Evolutionary conservation across 371 early-diverging fungal species (phyloP), one percentile per base, ranked within the genome.

Genomic region (Synchytrium microbalum): DNA sequence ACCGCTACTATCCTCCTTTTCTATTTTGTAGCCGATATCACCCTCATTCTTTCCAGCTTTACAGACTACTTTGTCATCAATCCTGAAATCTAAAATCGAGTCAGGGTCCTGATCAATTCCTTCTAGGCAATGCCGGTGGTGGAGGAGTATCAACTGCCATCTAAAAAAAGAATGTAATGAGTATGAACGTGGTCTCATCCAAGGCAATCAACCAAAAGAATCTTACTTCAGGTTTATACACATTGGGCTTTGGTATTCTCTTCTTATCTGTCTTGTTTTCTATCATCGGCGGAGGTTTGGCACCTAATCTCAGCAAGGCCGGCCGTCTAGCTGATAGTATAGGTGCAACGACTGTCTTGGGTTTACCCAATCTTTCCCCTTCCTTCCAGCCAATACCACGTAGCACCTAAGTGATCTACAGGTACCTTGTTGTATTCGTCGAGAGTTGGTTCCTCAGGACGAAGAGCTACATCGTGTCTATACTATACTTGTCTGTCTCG

Each of bases 301-400:
- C 91, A 13, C 91, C 91, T 27, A 91, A 72, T 1, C 91, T 90
- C 3, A 91, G 69, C 16, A 89, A 70, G 31, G 81, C 81, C 53
- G 88, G 88, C 70, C 91, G 79, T 28, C 86, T 78, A 63, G 85
- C 79, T 27, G 60, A 52, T 19, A 72, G 61, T 55, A 77, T 69
- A n/a, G 79, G 76, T 10, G 73, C 67, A 29, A 38, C 69, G 53
- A 65, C 70, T 64, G 38, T 64, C 65, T 64, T 66, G 64, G 63
- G 74, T 69, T 73, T 78, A 23, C 89, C 89, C 24, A 88, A 80
- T 0, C 80, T 78, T 62, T 83, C 77, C 29, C 90, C 90, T 54
- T 88, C 87, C 52, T 78, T 84, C 93, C 94, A 95, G 0, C 96
- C 96, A 86, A 96, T 89, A 0, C 95, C 93, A 30, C 92, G 94